phyloP scores from a whole-genome alignment of 306 rosid genomes.

The Corylus heterophylla region DNA sequence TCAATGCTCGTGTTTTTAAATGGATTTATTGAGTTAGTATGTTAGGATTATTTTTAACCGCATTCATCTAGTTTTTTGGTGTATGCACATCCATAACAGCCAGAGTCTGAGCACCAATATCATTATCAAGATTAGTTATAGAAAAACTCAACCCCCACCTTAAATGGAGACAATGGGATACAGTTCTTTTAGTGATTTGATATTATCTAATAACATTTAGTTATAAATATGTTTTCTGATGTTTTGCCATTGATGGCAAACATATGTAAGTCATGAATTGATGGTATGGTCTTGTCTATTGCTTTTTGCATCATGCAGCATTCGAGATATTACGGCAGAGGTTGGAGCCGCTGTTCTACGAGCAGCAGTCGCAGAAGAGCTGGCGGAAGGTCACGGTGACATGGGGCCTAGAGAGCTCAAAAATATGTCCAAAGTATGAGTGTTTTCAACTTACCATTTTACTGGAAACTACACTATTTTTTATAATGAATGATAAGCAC shows the following conservation, averaged over 20 bases:
- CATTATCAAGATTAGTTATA: not conserved
- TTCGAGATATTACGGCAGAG: conserved; percentile 72
- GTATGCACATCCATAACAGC: not conserved
- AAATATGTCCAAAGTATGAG: conserved; percentile 76
- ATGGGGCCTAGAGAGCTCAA: conserved; percentile 64
- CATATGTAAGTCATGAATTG: conserved; percentile 1
- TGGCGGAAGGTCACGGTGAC: conserved; percentile 80
- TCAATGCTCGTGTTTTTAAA: not conserved
- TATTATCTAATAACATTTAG: not conserved
- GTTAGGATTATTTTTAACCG: not conserved
- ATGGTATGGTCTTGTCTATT: conserved; percentile 18
- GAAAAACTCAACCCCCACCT: not conserved
- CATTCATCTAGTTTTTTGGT: not conserved
- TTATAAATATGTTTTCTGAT: not conserved
- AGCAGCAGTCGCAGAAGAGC: conserved; percentile 72
- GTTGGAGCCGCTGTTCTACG: conserved; percentile 92
- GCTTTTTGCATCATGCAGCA: conserved; percentile 49
- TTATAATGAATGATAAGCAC: conserved; percentile 5
- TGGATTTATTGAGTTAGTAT: not conserved
- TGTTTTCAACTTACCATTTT: conserved; percentile 2
- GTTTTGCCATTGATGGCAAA: not conserved
- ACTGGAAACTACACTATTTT: conserved; percentile 1
- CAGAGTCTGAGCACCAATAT: not conserved
- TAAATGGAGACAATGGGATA: not conserved
- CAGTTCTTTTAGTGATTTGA: not conserved